A percentile compares a stretch with the other conserved stretches of the same genome.
Conservation (phyloP, 768 basidiomycete species). For the Suillus lakei region DNA sequence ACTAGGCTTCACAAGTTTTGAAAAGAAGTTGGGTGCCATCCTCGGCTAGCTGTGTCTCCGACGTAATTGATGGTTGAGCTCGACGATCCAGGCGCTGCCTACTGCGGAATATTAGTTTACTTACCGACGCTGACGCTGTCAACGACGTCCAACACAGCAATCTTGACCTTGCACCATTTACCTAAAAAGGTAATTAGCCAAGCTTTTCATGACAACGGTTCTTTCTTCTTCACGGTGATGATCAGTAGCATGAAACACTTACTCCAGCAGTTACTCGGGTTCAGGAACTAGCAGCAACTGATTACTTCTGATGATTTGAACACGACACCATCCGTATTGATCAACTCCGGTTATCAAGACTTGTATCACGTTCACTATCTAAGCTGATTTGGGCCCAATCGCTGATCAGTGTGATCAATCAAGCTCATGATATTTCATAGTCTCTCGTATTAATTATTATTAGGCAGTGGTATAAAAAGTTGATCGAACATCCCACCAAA, state of each 20-base stretch:
- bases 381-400: too few species aligned
- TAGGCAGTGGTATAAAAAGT: not conserved
- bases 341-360: not conserved
- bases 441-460: not conserved
- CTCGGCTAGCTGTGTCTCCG: not conserved
- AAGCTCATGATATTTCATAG: too few species aligned
- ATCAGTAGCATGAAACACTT: too few species aligned
- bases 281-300: too few species aligned
- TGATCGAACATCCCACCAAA: not conserved
- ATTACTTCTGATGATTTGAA: not conserved
- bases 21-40: constrained; percentile 36
- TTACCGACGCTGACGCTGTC: not conserved
- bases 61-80: constrained; percentile 4
- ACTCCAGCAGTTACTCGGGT: too few species aligned
- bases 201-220: too few species aligned
- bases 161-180: not conserved
- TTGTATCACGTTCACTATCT: not conserved
- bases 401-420: too few species aligned
- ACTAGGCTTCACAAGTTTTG: constrained; percentile 32
- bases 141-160: not conserved
- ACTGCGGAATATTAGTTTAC: not conserved
- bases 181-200: not conserved
- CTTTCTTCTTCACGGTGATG: too few species aligned
- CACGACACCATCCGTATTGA: not conserved
- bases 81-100: not conserved